Evolutionary conservation across 225 moss, liverwort and hornwort species (phyloP).

Genomic region (Neckera pumila): DNA sequence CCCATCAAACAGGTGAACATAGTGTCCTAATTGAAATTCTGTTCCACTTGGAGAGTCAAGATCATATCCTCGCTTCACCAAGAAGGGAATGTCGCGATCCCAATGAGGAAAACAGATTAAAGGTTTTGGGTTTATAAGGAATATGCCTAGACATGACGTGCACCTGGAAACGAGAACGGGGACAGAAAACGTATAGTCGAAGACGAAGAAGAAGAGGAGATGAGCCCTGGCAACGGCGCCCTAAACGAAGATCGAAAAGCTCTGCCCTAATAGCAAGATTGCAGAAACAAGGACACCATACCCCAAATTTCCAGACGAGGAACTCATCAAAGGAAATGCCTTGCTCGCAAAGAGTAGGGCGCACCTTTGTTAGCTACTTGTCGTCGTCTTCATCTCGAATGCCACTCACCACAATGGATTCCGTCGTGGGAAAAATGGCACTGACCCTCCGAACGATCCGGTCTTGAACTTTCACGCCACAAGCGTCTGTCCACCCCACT

Average conservation of each 20-base stretch:
- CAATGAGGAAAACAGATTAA: neutral
- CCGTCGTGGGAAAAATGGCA: neutral
- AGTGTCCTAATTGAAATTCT: neutral
- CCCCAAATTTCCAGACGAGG: neutral
- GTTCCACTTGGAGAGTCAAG: neutral
- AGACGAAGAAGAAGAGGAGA: neutral
- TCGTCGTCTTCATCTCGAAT: neutral
- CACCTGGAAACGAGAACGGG: neutral
- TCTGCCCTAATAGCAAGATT: neutral
- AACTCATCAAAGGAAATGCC: neutral
- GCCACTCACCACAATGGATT: neutral
- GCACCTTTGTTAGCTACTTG: neutral
- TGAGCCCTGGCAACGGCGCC: neutral
- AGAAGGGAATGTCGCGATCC: neutral
- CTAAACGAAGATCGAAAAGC: neutral
- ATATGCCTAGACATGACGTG: neutral
- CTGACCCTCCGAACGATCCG: neutral
- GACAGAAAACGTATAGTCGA: neutral
- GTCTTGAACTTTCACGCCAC: neutral
- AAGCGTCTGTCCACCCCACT: neutral
- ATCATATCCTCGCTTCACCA: neutral
- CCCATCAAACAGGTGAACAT: neutral
- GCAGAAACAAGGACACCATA: neutral
- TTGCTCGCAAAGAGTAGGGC: neutral
- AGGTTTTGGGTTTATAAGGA: neutral